Conservation (phyloP, 768 basidiomycete species). For the Cystobasidium ongulense region DNA sequence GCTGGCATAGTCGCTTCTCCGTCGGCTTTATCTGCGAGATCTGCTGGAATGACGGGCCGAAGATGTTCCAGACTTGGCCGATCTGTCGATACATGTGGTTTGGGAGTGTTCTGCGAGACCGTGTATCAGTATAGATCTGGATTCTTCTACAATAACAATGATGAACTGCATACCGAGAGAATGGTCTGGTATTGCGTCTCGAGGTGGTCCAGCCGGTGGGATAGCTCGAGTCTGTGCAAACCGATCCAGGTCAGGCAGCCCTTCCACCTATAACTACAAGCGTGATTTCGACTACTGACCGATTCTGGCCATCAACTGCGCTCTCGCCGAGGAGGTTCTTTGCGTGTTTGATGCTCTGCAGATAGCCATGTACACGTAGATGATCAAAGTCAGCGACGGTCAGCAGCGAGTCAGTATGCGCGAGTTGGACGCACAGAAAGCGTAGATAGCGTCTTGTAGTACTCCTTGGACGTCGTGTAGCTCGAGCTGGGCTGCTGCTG, state of each 20-base stretch:
- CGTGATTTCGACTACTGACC: neutral
- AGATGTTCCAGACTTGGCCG: neutral
- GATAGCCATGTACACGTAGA: neutral
- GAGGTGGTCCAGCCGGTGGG: neutral
- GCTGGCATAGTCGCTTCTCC: neutral
- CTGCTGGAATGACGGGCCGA: neutral
- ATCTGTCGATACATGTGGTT: neutral
- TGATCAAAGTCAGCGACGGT: neutral
- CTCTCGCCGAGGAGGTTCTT: neutral
- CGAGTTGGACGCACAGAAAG: neutral
- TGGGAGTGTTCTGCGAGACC: neutral
- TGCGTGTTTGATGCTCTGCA: neutral
- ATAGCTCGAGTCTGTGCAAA: neutral
- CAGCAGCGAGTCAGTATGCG: neutral
- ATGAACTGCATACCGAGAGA: neutral
- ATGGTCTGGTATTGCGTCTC: neutral
- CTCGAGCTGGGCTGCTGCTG: neutral
- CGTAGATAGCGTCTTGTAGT: slow-evolving; percentile 10
- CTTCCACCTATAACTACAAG: no score
- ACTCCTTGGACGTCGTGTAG: neutral
- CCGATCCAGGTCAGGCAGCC: no score
- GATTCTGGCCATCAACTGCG: neutral
- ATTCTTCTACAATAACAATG: neutral
- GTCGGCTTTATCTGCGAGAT: neutral
- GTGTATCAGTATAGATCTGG: neutral